Evolutionary conservation across 2,329 filamentous ascomycete genomes (phyloP).

Genomic region (Dactylellina sp.): DNA sequence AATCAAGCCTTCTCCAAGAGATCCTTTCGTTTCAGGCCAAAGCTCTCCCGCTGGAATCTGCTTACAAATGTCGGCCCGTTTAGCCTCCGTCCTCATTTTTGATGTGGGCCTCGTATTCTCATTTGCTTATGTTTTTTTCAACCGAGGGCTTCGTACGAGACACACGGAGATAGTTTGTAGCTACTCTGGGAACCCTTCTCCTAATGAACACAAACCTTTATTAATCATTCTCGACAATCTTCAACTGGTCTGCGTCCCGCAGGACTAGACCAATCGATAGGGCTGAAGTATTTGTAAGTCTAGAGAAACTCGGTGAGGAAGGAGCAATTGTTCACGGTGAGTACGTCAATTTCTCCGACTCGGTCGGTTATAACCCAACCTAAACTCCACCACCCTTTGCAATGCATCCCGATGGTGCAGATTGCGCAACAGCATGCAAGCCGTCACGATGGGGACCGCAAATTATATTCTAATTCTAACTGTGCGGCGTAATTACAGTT

Average conservation of each 20-base stretch:
- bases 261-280: no score
- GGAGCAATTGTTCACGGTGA: not conserved
- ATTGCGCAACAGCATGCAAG: not conserved
- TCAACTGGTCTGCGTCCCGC: no score
- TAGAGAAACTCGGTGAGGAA: no score
- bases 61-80: slow-evolving; percentile 46
- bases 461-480: not conserved
- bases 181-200: slow-evolving; percentile 17
- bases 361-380: no score
- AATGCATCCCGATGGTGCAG: not conserved
- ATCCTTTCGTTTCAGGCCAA: slow-evolving; percentile 27
- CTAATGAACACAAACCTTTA: not conserved
- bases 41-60: not conserved
- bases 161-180: slow-evolving; percentile 40
- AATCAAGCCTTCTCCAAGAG: slow-evolving; percentile 26
- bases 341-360: slow-evolving; percentile 2
- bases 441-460: not conserved
- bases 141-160: slow-evolving; percentile 49
- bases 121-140: slow-evolving; percentile 30
- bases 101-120: not conserved
- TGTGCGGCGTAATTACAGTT: not conserved
- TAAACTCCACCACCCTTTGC: slow-evolving; percentile 8
- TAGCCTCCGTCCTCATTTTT: slow-evolving; percentile 48
- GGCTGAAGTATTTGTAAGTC: not conserved
- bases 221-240: no score